A percentile compares a stretch with the other conserved stretches of the same genome.
phyloP scores from a whole-genome alignment of 2,329 filamentous ascomycete genomes.

The Xylariaceae sp. region DNA sequence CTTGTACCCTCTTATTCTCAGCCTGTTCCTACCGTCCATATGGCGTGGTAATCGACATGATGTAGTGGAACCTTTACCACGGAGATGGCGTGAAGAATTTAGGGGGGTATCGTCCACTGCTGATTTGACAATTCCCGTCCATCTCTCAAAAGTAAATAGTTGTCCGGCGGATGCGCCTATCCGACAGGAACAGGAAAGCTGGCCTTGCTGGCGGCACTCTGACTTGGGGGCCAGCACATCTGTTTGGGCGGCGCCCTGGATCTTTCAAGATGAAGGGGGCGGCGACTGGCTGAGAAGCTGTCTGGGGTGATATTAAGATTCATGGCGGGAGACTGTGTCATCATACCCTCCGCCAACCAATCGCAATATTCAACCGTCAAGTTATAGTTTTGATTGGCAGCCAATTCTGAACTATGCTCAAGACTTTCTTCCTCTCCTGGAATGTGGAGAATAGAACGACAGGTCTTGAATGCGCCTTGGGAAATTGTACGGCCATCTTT shows the following conservation, averaged over 20 bases:
- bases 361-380: conserved; percentile 24
- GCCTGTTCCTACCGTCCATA: conserved; percentile 3
- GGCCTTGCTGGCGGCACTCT: conserved; percentile 20
- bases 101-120: conserved; percentile 15
- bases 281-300: conserved; percentile 24
- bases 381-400: conserved; percentile 34
- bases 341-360: conserved; percentile 27
- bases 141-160: conserved; percentile 12
- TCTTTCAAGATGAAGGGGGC: conserved; percentile 10
- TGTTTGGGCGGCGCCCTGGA: conserved; percentile 18
- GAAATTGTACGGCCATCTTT: neutral
- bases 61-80: conserved; percentile 12
- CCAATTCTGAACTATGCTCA: conserved; percentile 19
- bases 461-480: conserved; percentile 17
- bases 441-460: conserved; percentile 30
- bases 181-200: conserved; percentile 30
- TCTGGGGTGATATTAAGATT: conserved; percentile 21
- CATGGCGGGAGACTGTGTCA: conserved; percentile 15
- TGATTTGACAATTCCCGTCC: conserved; percentile 27
- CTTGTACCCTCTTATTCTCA: conserved; percentile 10
- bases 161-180: conserved; percentile 20
- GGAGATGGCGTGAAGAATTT: conserved; percentile 19
- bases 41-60: conserved; percentile 6
- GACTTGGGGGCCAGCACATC: conserved; percentile 19
- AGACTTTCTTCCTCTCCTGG: conserved; percentile 25